phyloP scores from a whole-genome alignment of 768 basidiomycete species.

The Russula vinacea region DNA sequence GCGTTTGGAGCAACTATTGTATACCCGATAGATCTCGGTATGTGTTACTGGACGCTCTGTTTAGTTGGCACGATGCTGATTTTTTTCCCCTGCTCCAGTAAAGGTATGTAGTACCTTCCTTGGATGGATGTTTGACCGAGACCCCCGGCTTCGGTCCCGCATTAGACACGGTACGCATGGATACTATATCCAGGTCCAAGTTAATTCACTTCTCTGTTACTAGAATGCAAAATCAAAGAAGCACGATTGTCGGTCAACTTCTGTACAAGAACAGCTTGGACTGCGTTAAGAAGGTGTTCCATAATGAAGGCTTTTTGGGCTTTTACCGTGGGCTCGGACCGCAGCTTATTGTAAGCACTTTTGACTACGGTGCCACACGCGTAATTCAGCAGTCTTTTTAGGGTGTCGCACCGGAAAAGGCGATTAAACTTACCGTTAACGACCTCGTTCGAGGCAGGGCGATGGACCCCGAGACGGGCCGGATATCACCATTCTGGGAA shows the following conservation, averaged over 20 bases:
- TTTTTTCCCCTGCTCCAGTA: slow-evolving; percentile 42
- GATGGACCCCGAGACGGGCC: slow-evolving; percentile 93
- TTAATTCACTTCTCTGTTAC: slow-evolving; percentile 2
- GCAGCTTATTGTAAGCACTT: slow-evolving; percentile 71
- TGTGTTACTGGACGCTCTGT: slow-evolving; percentile 42
- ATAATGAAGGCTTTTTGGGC: slow-evolving; percentile 90
- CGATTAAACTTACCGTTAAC: slow-evolving; percentile 97
- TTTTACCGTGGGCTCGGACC: slow-evolving; percentile 97
- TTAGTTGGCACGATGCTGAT: slow-evolving; percentile 16
- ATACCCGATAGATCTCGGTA: slow-evolving; percentile 92
- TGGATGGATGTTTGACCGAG: slow-evolving; percentile 8
- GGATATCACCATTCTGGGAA: slow-evolving; percentile 91
- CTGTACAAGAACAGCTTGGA: slow-evolving; percentile 96
- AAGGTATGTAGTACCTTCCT: slow-evolving; percentile 51
- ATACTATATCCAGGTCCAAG: not conserved
- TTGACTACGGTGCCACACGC: not conserved
- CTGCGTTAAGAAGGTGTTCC: slow-evolving; percentile 89
- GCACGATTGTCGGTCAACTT: slow-evolving; percentile 93
- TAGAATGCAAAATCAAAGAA: slow-evolving; percentile 97
- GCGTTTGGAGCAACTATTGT: slow-evolving; percentile 96
- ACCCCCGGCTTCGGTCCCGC: not conserved
- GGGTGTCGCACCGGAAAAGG: slow-evolving; percentile 97
- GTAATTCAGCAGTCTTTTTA: slow-evolving; percentile 34
- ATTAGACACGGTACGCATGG: slow-evolving; percentile 55
- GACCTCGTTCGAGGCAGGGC: slow-evolving; percentile 79